Conservation (phyloP, 306 rosid species). For the Cotoneaster glaucophyllus region DNA sequence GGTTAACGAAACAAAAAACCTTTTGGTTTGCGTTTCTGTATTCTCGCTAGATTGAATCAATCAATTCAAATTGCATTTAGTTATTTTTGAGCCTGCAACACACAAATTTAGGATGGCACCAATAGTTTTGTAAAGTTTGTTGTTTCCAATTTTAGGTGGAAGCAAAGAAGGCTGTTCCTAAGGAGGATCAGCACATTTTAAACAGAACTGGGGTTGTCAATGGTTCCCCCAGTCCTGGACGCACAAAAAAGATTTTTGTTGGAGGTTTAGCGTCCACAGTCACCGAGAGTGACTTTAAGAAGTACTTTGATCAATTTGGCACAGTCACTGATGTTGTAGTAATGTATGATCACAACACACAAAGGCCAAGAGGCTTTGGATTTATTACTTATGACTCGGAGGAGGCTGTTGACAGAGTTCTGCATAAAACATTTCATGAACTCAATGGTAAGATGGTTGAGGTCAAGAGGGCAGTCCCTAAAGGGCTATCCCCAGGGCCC, state of each 20-base stretch:
- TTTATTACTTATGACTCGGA: slow-evolving; percentile 91
- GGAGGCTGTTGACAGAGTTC: slow-evolving; percentile 83
- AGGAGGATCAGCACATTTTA: slow-evolving; percentile 69
- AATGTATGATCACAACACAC: slow-evolving; percentile 95
- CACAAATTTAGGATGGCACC: slow-evolving; percentile 14
- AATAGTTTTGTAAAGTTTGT: slow-evolving; percentile 26
- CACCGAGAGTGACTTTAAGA: slow-evolving; percentile 76
- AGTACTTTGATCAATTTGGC: slow-evolving; percentile 82
- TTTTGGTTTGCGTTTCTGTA: background rate
- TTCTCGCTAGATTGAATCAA: slow-evolving; percentile 3
- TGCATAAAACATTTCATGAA: slow-evolving; percentile 79
- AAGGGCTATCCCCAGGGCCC: slow-evolving; percentile 80
- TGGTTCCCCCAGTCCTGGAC: slow-evolving; percentile 73
- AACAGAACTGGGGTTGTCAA: slow-evolving; percentile 47
- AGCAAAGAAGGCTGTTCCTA: slow-evolving; percentile 96
- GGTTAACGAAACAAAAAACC: background rate
- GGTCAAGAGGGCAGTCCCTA: slow-evolving; percentile 93
- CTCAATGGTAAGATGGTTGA: slow-evolving; percentile 92
- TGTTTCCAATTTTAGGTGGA: slow-evolving; percentile 64
- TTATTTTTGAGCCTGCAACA: slow-evolving; percentile 29
- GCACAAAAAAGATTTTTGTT: slow-evolving; percentile 82
- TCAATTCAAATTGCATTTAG: slow-evolving; percentile 16
- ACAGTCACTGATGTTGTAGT: slow-evolving; percentile 81
- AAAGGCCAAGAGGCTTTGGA: slow-evolving; percentile 95
- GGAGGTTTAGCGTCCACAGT: slow-evolving; percentile 90